These are phyloP conservation scores for Penicillium janthinellum DNA, from an alignment of 2,329 filamentous ascomycete genomes.

Conservation along the genomic window DNA sequence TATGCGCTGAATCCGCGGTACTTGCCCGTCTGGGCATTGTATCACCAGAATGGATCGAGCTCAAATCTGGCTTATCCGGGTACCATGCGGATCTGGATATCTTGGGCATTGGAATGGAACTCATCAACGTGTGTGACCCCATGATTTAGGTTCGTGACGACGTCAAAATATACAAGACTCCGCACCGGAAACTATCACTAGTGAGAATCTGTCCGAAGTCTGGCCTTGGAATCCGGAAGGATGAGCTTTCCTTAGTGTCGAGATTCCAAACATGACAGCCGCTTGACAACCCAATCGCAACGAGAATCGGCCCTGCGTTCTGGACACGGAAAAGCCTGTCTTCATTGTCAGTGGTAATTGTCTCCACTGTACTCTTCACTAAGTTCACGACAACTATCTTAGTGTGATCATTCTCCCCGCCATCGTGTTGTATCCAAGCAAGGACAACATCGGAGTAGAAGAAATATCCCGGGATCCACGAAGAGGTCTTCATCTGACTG, in stretches of 20 bases:
- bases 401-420: neutral
- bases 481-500: neutral
- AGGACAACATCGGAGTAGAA: constrained; percentile 11
- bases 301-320: constrained; percentile 1
- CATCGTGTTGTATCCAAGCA: constrained; percentile 6
- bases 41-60: too few relatives aligned
- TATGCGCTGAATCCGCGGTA: too few relatives aligned
- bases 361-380: neutral
- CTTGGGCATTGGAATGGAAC: too few relatives aligned
- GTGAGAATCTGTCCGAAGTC: constrained; percentile 18
- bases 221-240: constrained; percentile 28
- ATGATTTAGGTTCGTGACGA: too few relatives aligned
- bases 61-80: too few relatives aligned
- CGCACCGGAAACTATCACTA: too few relatives aligned
- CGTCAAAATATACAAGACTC: too few relatives aligned
- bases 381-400: constrained; percentile 7
- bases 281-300: constrained; percentile 3
- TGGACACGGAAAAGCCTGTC: constrained; percentile 8
- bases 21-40: too few relatives aligned
- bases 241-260: constrained; percentile 20
- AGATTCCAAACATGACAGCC: constrained; percentile 35
- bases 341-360: constrained; percentile 14
- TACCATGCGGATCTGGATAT: too few relatives aligned
- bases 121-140: too few relatives aligned
- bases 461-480: neutral